Evolutionary conservation across 371 early-diverging fungal species (phyloP), one percentile per base, ranked within the genome.

Genomic region (Mortierella sp.): DNA sequence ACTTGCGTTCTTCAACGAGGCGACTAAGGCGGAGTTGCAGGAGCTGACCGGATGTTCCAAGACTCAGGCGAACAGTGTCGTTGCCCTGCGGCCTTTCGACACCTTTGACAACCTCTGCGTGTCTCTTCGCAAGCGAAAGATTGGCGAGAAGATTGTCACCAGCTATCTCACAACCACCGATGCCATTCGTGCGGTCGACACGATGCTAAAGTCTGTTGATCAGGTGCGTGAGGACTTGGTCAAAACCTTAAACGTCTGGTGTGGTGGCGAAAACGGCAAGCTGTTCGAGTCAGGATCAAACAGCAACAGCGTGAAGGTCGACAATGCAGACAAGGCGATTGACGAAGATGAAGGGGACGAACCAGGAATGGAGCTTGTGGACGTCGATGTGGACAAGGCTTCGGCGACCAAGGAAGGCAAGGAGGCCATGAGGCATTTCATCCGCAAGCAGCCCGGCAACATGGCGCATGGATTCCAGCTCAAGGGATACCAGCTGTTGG

Each of bases 401-500:
- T 75, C 85, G 21, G 72, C 77, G 51, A 81, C 80, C 10, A 77
- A 73, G 35, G 75, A 41, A 1, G 84, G 89, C 14, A 76, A 71
- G 21, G 88, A 87, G 48, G 91, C 92, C 1, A 83, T 91, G 89
- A 71, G 89, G 5, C 89, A 89, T 0, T 91, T 88, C 68, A 79
- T 93, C 46, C 78, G 81, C 4, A 74, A 78, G 29, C 96, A 95
- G 55, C 97, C 97, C 0, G 68, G 79, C 1, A 86, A 86, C 65
- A 83, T 96, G 72, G 92, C 88, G 56, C 79, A 82, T 3, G 88
- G 89, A 2, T 91, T 95, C 72, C 80, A 75, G 51, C 91, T 99
- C 49, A 96, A 98, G 77, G 89, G 90, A n/a, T 99, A 99, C 83
- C 99, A 99, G 87, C 91, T 98, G 51, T 90, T 97, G 65, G 99